Percentiles rank a stretch among this genome's conserved stretches.
phyloP scores from a whole-genome alignment of 2,329 filamentous ascomycete species.

The Aureobasidium pullulans region DNA sequence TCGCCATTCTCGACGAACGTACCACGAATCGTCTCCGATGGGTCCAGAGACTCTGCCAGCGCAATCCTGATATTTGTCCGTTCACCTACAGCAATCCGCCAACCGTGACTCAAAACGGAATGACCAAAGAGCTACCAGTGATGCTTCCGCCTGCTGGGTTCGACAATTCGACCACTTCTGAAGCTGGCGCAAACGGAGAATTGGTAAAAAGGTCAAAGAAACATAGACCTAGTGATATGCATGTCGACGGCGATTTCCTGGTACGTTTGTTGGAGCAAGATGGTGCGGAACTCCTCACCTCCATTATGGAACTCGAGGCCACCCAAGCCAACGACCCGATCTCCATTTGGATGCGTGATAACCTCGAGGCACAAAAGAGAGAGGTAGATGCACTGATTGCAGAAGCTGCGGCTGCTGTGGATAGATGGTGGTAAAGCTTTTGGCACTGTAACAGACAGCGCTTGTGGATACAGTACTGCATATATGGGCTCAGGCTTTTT shows the following conservation, averaged over 20 bases:
- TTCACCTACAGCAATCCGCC: constrained; percentile 5
- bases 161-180: background rate
- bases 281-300: constrained; percentile 19
- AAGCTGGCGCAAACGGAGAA: constrained; percentile 17
- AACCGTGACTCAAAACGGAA: background rate
- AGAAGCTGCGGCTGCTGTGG: constrained; percentile 17
- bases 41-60: constrained; percentile 56
- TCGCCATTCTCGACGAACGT: constrained; percentile 56
- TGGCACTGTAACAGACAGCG: too few species aligned
- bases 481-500: background rate
- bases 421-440: constrained; percentile 6
- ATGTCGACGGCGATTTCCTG: constrained; percentile 38
- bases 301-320: constrained; percentile 19
- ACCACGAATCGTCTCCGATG: constrained; percentile 65
- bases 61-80: constrained; percentile 26
- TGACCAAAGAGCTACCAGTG: background rate
- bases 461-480: too few species aligned
- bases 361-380: constrained; percentile 24
- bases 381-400: constrained; percentile 20
- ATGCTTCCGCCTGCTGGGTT: constrained; percentile 21
- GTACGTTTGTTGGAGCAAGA: constrained; percentile 26
- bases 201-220: constrained; percentile 15
- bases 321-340: constrained; percentile 18
- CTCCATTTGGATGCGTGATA: constrained; percentile 25
- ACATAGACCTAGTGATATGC: constrained; percentile 22